Evolutionary conservation across 345 rosid genomes (phyloP).

Genomic region (Brassica juncea): DNA sequence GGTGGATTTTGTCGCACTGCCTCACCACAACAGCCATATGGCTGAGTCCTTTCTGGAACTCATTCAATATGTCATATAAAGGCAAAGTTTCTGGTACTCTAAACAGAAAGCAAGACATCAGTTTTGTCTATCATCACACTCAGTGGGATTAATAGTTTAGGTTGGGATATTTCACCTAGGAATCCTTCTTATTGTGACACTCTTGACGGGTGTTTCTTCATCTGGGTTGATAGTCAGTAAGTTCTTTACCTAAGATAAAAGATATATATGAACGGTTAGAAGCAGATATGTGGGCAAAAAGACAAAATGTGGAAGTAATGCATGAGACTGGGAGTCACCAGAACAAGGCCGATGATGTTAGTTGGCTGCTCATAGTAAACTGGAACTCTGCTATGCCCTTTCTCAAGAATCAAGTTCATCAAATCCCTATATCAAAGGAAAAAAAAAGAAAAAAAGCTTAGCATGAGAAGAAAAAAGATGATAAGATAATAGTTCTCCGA

Average conservation of each 20-base stretch:
- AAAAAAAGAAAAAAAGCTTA: not conserved
- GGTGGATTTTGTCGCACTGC: slow-evolving; percentile 45
- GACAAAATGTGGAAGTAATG: not conserved
- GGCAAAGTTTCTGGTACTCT: slow-evolving; percentile 87
- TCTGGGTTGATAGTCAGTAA: slow-evolving; percentile 80
- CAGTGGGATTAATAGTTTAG: not conserved
- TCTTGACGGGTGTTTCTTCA: slow-evolving; percentile 78
- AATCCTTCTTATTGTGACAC: slow-evolving; percentile 81
- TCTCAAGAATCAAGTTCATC: slow-evolving; percentile 86
- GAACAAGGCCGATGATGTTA: slow-evolving; percentile 86
- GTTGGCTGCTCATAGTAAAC: slow-evolving; percentile 88
- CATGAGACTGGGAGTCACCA: slow-evolving; percentile 51
- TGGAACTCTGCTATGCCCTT: slow-evolving; percentile 98
- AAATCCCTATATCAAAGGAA: slow-evolving; percentile 51
- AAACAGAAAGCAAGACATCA: slow-evolving; percentile 21
- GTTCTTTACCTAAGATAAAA: slow-evolving; percentile 65
- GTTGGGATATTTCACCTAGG: slow-evolving; percentile 60
- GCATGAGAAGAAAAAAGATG: not conserved
- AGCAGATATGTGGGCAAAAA: not conserved
- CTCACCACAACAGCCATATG: slow-evolving; percentile 96
- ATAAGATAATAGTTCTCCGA: not conserved
- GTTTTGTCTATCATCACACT: slow-evolving; percentile 11
- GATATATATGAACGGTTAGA: not conserved
- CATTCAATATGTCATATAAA: slow-evolving; percentile 91
- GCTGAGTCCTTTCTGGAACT: slow-evolving; percentile 99